Percentiles rank a stretch among this genome's conserved stretches.
These are phyloP conservation scores for Beta vulgaris DNA, from an alignment of 148 eudicot genomes.

Conservation along the genomic window DNA sequence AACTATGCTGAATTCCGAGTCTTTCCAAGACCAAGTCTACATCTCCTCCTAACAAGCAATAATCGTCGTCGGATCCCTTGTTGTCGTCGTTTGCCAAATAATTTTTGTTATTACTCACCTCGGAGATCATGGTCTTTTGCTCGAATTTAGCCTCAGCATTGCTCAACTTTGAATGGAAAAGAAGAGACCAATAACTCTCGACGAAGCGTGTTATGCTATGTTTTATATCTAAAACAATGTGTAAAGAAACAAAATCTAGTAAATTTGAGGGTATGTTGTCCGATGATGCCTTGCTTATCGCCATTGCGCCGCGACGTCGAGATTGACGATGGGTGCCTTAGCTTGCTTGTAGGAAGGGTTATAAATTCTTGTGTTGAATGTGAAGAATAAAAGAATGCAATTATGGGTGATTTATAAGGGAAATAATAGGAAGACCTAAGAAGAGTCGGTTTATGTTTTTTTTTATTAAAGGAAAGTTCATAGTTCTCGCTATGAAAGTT, in stretches of 20 bases:
- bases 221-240: neutral
- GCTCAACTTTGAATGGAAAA: neutral
- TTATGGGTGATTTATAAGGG: no score
- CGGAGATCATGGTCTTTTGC: neutral
- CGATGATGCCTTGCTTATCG: neutral
- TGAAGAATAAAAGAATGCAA: no score
- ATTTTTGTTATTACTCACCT: neutral
- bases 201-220: slow-evolving; percentile 6
- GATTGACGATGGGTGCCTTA: no score
- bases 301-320: no score
- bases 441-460: no score
- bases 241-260: slow-evolving; percentile 14
- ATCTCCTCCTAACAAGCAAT: slow-evolving; percentile 31
- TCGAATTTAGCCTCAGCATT: neutral
- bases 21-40: slow-evolving; percentile 40
- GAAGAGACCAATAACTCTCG: neutral
- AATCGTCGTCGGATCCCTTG: neutral
- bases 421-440: no score
- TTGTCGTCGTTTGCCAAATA: neutral
- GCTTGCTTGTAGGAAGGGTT: no score
- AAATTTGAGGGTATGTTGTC: slow-evolving; percentile 3
- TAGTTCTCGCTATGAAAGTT: no score
- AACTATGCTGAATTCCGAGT: slow-evolving; percentile 36
- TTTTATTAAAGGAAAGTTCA: no score
- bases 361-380: no score